Evolutionary conservation across 768 basidiomycete genomes (phyloP).

Genomic region (Lactifluus subvellereus): DNA sequence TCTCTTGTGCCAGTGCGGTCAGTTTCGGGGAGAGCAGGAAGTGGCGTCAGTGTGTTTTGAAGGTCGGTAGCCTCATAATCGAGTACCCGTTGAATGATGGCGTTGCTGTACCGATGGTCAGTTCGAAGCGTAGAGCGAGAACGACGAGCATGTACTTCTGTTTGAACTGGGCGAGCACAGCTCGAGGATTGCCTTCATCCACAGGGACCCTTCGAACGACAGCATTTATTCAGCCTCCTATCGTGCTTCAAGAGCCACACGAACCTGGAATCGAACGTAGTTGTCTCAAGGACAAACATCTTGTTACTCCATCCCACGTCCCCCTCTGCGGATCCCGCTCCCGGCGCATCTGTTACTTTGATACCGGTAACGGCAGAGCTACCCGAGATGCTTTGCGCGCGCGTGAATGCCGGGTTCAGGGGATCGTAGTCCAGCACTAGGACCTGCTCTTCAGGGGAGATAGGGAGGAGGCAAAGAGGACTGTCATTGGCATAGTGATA

Average conservation of each 20-base stretch:
- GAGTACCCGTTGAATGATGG: conserved; percentile 50
- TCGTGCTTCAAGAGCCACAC: not conserved
- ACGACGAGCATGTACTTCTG: conserved; percentile 42
- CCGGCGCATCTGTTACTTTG: conserved; percentile 68
- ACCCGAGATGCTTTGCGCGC: conserved; percentile 46
- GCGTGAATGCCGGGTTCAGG: conserved; percentile 33
- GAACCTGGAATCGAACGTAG: conserved; percentile 44
- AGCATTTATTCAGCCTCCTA: not conserved
- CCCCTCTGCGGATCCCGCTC: conserved; percentile 50
- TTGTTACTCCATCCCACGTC: conserved; percentile 42
- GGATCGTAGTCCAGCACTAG: conserved; percentile 68
- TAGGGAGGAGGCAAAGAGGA: conserved; percentile 57
- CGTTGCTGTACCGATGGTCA: conserved; percentile 41
- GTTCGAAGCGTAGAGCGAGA: conserved; percentile 1
- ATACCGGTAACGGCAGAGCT: conserved; percentile 50
- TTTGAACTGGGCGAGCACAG: conserved; percentile 57
- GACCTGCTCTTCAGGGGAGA: conserved; percentile 58
- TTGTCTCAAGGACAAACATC: conserved; percentile 75
- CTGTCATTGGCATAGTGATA: conserved; percentile 81
- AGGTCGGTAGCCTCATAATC: conserved; percentile 34
- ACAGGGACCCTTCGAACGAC: conserved; percentile 16
- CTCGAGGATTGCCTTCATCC: conserved; percentile 45
- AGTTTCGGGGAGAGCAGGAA: not conserved
- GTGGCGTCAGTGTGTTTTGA: conserved; percentile 2
- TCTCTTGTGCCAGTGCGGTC: not conserved